These are phyloP conservation scores for Berberis vulgaris DNA, from an alignment of 164 flowering plant genomes.

Conservation along the genomic window DNA sequence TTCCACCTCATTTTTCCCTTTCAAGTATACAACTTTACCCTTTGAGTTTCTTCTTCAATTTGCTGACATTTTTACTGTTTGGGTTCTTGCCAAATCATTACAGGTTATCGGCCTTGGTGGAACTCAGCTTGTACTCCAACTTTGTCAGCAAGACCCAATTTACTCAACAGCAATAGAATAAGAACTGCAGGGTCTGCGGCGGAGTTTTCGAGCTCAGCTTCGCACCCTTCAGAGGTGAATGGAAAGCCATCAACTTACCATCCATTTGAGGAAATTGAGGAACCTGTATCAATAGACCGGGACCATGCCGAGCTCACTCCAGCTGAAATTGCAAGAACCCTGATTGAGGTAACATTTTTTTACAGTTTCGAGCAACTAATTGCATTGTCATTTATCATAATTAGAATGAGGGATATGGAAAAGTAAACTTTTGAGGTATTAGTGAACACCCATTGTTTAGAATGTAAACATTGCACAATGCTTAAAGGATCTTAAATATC, in stretches of 20 bases:
- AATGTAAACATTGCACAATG: not conserved
- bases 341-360: slow-evolving; percentile 56
- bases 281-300: slow-evolving; percentile 13
- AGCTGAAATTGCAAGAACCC: slow-evolving; percentile 57
- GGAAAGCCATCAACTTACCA: slow-evolving; percentile 42
- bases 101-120: not conserved
- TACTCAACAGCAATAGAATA: slow-evolving; percentile 8
- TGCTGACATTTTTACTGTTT: too few species aligned
- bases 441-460: not conserved
- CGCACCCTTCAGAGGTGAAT: slow-evolving; percentile 41
- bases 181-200: slow-evolving; percentile 24
- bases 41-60: too few species aligned
- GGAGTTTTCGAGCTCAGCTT: slow-evolving; percentile 27
- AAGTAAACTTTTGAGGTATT: not conserved
- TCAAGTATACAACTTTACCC: too few species aligned
- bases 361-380: not conserved
- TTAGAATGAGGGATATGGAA: not conserved
- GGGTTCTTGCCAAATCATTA: not conserved
- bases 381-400: not conserved
- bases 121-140: not conserved
- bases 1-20: too few species aligned
- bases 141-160: not conserved
- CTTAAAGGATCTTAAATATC: not conserved
- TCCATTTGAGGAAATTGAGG: slow-evolving; percentile 66
- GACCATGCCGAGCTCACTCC: slow-evolving; percentile 49